phyloP scores from a whole-genome alignment of 768 basidiomycete species.

The Suillus placidus region DNA sequence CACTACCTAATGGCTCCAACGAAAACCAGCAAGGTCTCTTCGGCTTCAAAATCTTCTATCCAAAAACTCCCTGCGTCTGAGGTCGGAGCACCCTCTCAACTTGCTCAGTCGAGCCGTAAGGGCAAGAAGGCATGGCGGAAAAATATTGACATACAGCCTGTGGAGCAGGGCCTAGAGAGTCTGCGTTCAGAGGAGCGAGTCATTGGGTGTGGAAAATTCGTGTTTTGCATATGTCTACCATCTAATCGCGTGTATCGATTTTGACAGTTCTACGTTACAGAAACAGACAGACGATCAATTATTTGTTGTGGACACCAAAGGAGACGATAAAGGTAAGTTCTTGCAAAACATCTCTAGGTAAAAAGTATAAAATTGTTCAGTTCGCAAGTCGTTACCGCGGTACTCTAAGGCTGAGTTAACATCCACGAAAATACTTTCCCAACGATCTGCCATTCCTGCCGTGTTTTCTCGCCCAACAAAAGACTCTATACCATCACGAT shows the following conservation, averaged over 20 bases:
- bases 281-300: conserved; percentile 72
- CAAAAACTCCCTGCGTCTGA: conserved; percentile 18
- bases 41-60: conserved; percentile 6
- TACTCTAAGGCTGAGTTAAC: conserved; percentile 57
- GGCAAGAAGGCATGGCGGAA: conserved; percentile 95
- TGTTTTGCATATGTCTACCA: background rate
- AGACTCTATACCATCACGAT: conserved; percentile 23
- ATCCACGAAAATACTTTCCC: conserved; percentile 77
- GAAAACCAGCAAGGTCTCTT: conserved; percentile 5
- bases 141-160: conserved; percentile 82
- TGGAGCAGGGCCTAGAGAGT: conserved; percentile 76
- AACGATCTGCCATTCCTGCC: conserved; percentile 88
- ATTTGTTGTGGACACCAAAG: conserved; percentile 79
- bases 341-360: background rate
- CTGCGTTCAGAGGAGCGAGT: conserved; percentile 81
- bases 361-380: conserved; percentile 34
- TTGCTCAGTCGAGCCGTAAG: conserved; percentile 74
- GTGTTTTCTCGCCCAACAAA: conserved; percentile 57
- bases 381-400: conserved; percentile 59
- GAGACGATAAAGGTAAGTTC: conserved; percentile 70
- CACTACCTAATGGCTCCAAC: background rate
- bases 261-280: conserved; percentile 58
- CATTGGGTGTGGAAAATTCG: conserved; percentile 58
- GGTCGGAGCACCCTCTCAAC: conserved; percentile 32
- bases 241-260: background rate